Evolutionary conservation across 495 filamentous ascomycete species (phyloP), one percentile per base, ranked within the genome.

Genomic region (Aspergillus sclerotiicarbonarius): DNA sequence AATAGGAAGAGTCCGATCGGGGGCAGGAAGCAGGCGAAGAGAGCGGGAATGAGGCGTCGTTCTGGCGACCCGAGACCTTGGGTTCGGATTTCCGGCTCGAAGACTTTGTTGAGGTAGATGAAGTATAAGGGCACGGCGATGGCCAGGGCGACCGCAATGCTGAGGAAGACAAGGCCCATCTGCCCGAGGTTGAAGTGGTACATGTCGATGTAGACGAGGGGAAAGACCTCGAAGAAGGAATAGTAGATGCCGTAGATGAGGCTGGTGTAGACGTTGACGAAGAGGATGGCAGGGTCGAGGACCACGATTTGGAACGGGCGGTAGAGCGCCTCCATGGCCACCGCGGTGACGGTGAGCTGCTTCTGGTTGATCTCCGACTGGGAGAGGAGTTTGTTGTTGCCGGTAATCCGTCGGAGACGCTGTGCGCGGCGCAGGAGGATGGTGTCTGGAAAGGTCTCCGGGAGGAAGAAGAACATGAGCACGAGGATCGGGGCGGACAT

Each of bases 181-280:
- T 82, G 60, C 47, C 81, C 87, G 20, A 84, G 71, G 56, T 75
- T 82, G 73, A 90, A 86, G 64, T 69, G 67, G 72, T 89, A 89
- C 57, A 80, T 74, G 54, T 73, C 77, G 1, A 78, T 77, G 72
- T 87, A 90, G 51, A 90, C 85, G n/a, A 90, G 71, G 3, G 87
- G 86, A 75, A 90, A 89, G 60, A 82, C 84, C 65, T 89, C 87
- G 76, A 89, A 89, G 78, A 87, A 88, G 61, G 75, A 80, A 69
- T 88, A 88, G 71, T 82, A 87, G 69, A 88, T 88, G 30, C 78
- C 84, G 70, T 88, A 87, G 57, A 83, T 80, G 53, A 89, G 75
- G 16, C 81, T 79, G 1, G 81, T 84, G 70, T 88, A 89, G 48
- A 81, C 53, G 60, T 84, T 80, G 0, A 82, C 78, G 74, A 88